Evolutionary conservation across 2,329 filamentous ascomycete species (phyloP).

Genomic region (Bertia moriformis): DNA sequence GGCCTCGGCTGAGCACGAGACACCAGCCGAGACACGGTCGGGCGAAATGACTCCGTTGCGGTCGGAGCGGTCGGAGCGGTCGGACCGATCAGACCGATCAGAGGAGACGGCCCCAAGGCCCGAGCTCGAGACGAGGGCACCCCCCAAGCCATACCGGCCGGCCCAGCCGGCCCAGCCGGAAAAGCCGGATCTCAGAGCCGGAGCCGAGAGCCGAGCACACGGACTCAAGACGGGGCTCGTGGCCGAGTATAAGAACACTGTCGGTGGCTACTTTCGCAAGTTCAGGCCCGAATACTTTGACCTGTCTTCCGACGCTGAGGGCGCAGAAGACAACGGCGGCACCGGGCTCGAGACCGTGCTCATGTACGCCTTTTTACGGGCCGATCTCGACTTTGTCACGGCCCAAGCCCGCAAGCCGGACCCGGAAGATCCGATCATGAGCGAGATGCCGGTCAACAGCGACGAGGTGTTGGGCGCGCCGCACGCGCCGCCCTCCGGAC

Average conservation of each 20-base stretch:
- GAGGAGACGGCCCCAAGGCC: neutral
- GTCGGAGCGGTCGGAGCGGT: neutral
- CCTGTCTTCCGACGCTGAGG: conserved; percentile 16
- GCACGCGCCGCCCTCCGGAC: conserved; percentile 34
- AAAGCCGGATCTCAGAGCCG: conserved; percentile 23
- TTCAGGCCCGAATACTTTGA: conserved; percentile 72
- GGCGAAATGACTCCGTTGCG: neutral
- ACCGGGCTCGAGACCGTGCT: conserved; percentile 64
- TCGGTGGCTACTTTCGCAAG: conserved; percentile 87
- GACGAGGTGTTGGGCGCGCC: conserved; percentile 65
- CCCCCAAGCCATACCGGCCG: neutral
- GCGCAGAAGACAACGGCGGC: conserved; percentile 18
- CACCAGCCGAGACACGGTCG: neutral
- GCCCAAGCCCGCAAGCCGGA: conserved; percentile 76
- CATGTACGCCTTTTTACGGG: conserved; percentile 82
- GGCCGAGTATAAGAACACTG: conserved; percentile 63
- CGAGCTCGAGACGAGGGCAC: neutral
- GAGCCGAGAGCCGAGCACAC: conserved; percentile 45
- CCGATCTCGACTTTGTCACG: conserved; percentile 84
- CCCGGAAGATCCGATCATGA: conserved; percentile 52
- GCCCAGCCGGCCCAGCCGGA: conserved; percentile 15
- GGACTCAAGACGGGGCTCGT: conserved; percentile 60
- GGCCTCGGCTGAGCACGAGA: neutral
- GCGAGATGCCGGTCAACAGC: conserved; percentile 68
- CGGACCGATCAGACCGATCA: no score